These are phyloP conservation scores for Inonotus obliquus DNA, from an alignment of 1,284 basidiomycete species.

Conservation along the genomic window DNA sequence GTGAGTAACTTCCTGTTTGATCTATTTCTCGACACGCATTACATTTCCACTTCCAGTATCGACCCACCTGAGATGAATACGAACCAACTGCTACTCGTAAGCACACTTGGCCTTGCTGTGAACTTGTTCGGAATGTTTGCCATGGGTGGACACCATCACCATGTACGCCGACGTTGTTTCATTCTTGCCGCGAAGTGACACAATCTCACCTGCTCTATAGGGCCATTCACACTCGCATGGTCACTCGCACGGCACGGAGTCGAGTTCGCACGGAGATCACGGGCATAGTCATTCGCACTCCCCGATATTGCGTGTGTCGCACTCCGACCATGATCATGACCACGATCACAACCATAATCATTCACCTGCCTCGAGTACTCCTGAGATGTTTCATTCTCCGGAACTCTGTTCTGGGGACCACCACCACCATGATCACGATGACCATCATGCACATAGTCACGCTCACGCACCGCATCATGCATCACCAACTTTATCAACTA, in stretches of 20 bases:
- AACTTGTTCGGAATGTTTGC: constrained; percentile 99
- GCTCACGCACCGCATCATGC: neutral
- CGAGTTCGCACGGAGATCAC: constrained; percentile 22
- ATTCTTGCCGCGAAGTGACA: neutral
- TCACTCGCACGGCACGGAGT: constrained; percentile 29
- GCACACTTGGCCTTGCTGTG: constrained; percentile 83
- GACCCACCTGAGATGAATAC: constrained; percentile 99
- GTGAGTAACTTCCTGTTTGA: constrained; percentile 41
- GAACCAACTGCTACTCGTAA: constrained; percentile 87
- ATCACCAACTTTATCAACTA: constrained; percentile 6
- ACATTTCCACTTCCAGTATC: constrained; percentile 45
- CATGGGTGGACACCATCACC: constrained; percentile 93
- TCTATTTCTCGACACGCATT: neutral
- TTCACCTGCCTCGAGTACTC: constrained; percentile 14
- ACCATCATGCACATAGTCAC: constrained; percentile 7
- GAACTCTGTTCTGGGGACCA: neutral
- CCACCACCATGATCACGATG: constrained; percentile 11
- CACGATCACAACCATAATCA: constrained; percentile 22
- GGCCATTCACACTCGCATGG: constrained; percentile 41
- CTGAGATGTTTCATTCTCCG: constrained; percentile 19
- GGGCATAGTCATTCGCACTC: constrained; percentile 22
- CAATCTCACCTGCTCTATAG: constrained; percentile 30
- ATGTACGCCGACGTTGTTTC: constrained; percentile 42
- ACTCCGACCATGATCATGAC: constrained; percentile 26
- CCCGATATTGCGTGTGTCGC: constrained; percentile 22